Evolutionary conservation across 2,329 filamentous ascomycete genomes (phyloP).

Genomic region (Sclerotinia sclerotiorum): DNA sequence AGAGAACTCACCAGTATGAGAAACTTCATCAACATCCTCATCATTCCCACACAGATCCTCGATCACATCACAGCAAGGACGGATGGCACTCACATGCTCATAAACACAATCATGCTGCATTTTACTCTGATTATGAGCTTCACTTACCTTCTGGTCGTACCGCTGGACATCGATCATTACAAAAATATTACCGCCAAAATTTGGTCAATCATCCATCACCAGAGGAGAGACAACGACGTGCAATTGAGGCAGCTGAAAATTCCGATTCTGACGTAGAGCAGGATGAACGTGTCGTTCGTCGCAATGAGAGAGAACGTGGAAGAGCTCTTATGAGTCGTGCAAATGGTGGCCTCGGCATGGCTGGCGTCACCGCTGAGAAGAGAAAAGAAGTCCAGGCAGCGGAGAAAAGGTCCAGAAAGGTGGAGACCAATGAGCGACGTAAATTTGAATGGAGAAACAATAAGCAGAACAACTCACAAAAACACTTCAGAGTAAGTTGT

Average conservation of each 20-base stretch:
- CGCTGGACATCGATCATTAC: constrained; percentile 84
- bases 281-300: constrained; percentile 42
- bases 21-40: constrained; percentile 71
- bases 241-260: constrained; percentile 55
- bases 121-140: constrained; percentile 90
- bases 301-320: constrained; percentile 46
- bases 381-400: constrained; percentile 65
- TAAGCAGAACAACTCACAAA: constrained; percentile 65
- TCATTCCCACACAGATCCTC: constrained; percentile 69
- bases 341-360: constrained; percentile 73
- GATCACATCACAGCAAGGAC: constrained; percentile 71
- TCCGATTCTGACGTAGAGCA: constrained; percentile 49
- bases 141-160: constrained; percentile 87
- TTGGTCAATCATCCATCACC: constrained; percentile 78
- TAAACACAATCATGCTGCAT: constrained; percentile 70
- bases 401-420: constrained; percentile 68
- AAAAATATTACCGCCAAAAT: constrained; percentile 91
- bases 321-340: constrained; percentile 64
- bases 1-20: constrained; percentile 68
- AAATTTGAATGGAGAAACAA: constrained; percentile 70
- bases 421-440: constrained; percentile 60
- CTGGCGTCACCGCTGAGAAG: constrained; percentile 73
- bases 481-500: constrained; percentile 63
- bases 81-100: constrained; percentile 83
- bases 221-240: constrained; percentile 71